Percentiles rank a stretch among this genome's conserved stretches.
These are phyloP conservation scores for Leccinum truebloodii DNA, from an alignment of 768 basidiomycete genomes.

Conservation along the genomic window DNA sequence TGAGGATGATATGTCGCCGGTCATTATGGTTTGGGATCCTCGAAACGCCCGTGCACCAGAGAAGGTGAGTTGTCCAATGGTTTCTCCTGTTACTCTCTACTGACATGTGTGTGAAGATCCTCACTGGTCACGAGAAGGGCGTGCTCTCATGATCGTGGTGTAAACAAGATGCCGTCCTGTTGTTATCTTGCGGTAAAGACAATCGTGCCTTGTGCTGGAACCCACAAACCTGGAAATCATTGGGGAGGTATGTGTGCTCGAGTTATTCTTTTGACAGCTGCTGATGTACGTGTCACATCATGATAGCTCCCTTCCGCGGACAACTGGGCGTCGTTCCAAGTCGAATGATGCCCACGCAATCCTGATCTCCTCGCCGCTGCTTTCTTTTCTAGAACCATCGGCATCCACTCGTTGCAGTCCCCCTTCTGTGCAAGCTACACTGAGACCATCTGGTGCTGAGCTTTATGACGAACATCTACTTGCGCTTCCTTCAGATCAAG, in stretches of 20 bases:
- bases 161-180: slow-evolving; percentile 87
- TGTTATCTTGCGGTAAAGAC: slow-evolving; percentile 95
- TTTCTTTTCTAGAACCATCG: slow-evolving; percentile 93
- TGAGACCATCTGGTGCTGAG: slow-evolving; percentile 64
- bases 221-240: slow-evolving; percentile 86
- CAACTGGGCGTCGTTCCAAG: slow-evolving; percentile 95
- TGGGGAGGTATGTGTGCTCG: slow-evolving; percentile 68
- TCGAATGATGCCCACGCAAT: slow-evolving; percentile 91
- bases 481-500: slow-evolving; percentile 47
- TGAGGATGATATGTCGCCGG: slow-evolving; percentile 93
- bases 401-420: slow-evolving; percentile 90
- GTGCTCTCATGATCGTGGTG: slow-evolving; percentile 96
- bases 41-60: slow-evolving; percentile 97
- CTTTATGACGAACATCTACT: slow-evolving; percentile 67
- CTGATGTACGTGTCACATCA: slow-evolving; percentile 4
- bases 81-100: not conserved
- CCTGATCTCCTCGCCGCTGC: slow-evolving; percentile 90
- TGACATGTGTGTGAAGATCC: slow-evolving; percentile 55
- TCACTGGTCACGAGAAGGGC: slow-evolving; percentile 97
- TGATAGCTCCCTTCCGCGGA: slow-evolving; percentile 79
- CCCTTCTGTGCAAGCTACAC: slow-evolving; percentile 41
- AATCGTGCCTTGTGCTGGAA: slow-evolving; percentile 97
- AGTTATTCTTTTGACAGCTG: not conserved
- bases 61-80: slow-evolving; percentile 53
- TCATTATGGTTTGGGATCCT: slow-evolving; percentile 98